Evolutionary conservation across 148 eudicot species (phyloP).

Genomic region (Oxyria digyna): DNA sequence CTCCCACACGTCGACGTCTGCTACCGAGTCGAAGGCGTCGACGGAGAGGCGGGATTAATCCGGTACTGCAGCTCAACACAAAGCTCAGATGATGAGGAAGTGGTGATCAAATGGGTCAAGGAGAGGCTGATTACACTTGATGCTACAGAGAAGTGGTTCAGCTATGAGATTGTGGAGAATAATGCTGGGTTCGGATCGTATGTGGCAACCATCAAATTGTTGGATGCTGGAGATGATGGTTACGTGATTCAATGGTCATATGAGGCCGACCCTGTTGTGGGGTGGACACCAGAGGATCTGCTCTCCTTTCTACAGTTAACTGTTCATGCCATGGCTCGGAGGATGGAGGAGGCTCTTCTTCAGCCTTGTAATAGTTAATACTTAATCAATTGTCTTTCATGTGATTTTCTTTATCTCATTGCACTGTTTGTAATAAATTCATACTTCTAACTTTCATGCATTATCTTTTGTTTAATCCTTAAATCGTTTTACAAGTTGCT

Average conservation of each 20-base stretch:
- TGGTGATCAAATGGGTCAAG: constrained; percentile 18
- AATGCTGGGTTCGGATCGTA: constrained; percentile 24
- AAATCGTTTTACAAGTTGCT: too few relatives aligned
- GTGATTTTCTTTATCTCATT: not conserved
- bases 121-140: not conserved
- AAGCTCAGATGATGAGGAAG: not conserved
- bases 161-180: constrained; percentile 24
- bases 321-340: constrained; percentile 17
- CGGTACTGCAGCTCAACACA: not conserved
- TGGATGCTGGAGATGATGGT: constrained; percentile 7
- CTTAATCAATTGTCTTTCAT: too few relatives aligned
- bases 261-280: constrained; percentile 31
- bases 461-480: too few relatives aligned
- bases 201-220: constrained; percentile 19
- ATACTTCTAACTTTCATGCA: too few relatives aligned
- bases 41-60: not conserved
- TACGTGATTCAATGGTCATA: constrained; percentile 31
- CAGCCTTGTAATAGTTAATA: not conserved
- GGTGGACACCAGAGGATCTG: constrained; percentile 15
- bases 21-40: not conserved
- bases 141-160: constrained; percentile 11
- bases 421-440: too few relatives aligned
- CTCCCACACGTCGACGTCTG: not conserved
- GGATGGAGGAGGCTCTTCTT: constrained; percentile 16
- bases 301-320: constrained; percentile 4